Evolutionary conservation across 78 protist species (phyloP).

Genomic region (Monocercomonoides exilis): DNA sequence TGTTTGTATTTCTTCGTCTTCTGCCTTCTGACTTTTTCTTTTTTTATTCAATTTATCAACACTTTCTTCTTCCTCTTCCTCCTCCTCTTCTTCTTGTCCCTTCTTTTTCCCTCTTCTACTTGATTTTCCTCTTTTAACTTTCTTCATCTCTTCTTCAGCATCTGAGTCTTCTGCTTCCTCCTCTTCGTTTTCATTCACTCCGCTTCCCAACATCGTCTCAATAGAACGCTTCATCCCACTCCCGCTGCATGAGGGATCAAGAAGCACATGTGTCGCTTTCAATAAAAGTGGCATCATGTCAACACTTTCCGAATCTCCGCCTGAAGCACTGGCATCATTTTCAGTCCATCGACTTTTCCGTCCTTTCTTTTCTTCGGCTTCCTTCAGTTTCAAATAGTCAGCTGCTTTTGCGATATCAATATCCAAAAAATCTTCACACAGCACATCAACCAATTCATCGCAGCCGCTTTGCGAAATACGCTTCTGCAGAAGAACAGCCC

Average conservation of each 20-base stretch:
- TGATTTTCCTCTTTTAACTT: too few relatives aligned
- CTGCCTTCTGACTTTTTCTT: too few relatives aligned
- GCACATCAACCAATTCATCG: too few relatives aligned
- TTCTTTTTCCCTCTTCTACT: neutral
- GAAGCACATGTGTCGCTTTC: neutral
- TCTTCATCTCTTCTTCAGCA: too few relatives aligned
- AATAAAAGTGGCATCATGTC: neutral
- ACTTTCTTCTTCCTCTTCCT: neutral
- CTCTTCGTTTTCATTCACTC: neutral
- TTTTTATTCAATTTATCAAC: too few relatives aligned
- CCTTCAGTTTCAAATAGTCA: too few relatives aligned
- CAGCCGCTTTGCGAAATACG: neutral
- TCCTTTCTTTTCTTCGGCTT: neutral
- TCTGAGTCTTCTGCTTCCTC: neutral
- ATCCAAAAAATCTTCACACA: too few relatives aligned
- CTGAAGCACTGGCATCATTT: neutral
- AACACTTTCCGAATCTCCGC: neutral
- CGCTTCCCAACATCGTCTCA: neutral
- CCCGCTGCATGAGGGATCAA: neutral
- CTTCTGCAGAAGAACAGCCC: neutral
- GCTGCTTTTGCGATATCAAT: too few relatives aligned
- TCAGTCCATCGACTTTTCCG: neutral
- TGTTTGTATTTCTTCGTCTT: too few relatives aligned
- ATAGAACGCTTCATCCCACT: neutral
- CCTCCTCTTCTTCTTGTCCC: neutral